Evolutionary conservation across 2,329 filamentous ascomycete species (phyloP), one percentile per base, ranked within the genome.

Genomic region (Aspergillus niger): DNA sequence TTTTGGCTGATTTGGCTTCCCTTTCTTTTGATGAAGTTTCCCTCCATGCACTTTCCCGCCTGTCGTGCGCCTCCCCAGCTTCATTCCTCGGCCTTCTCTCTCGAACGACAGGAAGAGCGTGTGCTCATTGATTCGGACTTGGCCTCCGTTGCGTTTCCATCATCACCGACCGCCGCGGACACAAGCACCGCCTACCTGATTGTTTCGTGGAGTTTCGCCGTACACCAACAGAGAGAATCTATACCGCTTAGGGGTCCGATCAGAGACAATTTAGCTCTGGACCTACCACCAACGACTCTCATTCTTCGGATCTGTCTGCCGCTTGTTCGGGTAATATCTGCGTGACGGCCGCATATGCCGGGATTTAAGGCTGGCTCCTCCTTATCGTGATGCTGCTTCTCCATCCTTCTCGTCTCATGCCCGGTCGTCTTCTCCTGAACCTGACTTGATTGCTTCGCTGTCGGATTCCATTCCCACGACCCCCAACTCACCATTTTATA

Each of bases 281-380:
- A 13, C 52, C 22, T 30, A 38, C 41, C 20, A n/a, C 20, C 44
- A 17, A 15, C 26, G 4, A 17, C 48, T 8, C 26, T 20, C 24
- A 15, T 28, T 43, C 43, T 38, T 20, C 13, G 49, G 32, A 20
- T n/a, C 38, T 48, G 26, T 50, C 50, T 39, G 17, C n/a, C 50
- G 28, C 55, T 22, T 22, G 13, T 49, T 36, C 48, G 39, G 55
- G 8, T 11, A 28, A 48, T 51, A 36, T 52, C 41, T 70, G 69
- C 71, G 66, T 64, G 63, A 68, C 73, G 73, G 73, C 71, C 64
- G 72, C 72, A 72, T 71, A 73, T 72, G 74, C 75, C 74, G 74
- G 70, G 65, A 64, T 65, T 63, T 66, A 76, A 76, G 72, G 69
- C 75, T 77, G 75, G 75, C 75, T 76, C 72, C 71, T 70, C 68